A percentile compares a stretch with the other conserved stretches of the same genome.
phyloP scores from a whole-genome alignment of 2,329 filamentous ascomycete species.

The Monilinia vaccinii-corymbosi region DNA sequence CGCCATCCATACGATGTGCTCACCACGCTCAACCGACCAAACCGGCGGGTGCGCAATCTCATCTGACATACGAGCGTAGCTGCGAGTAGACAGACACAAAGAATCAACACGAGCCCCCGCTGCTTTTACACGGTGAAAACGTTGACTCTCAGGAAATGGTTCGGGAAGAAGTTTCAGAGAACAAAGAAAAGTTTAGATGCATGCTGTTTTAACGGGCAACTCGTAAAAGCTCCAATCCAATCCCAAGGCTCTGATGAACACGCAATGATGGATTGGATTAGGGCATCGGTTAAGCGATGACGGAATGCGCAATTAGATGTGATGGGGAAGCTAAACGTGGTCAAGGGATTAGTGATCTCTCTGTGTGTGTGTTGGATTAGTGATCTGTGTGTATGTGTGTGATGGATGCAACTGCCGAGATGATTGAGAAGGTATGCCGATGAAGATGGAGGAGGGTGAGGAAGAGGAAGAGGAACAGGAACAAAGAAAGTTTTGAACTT shows the following conservation, averaged over 20 bases:
- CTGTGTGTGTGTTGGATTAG: too few relatives aligned
- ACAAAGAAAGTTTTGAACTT: not conserved
- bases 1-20: not conserved
- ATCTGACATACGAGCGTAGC: too few relatives aligned
- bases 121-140: not conserved
- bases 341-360: not conserved
- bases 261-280: not conserved
- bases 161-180: constrained; percentile 1
- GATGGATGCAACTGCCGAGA: not conserved
- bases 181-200: not conserved
- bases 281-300: too few relatives aligned
- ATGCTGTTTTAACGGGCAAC: not conserved
- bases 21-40: not conserved
- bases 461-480: not conserved
- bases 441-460: too few relatives aligned
- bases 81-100: too few relatives aligned
- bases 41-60: not conserved
- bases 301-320: not conserved
- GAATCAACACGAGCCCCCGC: not conserved
- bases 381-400: too few relatives aligned
- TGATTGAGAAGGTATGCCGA: not conserved
- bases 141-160: not conserved
- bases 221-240: not conserved
- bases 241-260: not conserved
- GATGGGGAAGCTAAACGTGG: not conserved